phyloP scores from a whole-genome alignment of 2,329 filamentous ascomycete genomes.

The Aspergillus piperis region DNA sequence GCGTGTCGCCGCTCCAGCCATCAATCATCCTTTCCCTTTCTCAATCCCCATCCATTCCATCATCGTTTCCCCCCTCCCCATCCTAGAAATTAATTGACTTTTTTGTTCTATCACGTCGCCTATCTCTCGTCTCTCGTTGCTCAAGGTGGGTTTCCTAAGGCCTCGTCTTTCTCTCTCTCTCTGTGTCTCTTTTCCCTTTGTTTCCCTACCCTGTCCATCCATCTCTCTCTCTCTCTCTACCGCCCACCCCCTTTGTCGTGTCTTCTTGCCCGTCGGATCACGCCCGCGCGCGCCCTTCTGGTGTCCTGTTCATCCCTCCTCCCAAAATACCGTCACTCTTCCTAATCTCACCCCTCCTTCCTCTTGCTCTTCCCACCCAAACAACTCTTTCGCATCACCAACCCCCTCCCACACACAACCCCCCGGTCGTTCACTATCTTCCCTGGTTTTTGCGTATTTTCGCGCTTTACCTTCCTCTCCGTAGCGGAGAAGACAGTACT shows the following conservation, averaged over 20 bases:
- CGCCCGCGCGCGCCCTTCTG: neutral
- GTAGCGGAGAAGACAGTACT: neutral
- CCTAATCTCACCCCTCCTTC: slow-evolving; percentile 14
- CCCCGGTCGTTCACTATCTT: slow-evolving; percentile 9
- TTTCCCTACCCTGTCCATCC: neutral
- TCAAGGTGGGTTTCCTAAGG: slow-evolving; percentile 19
- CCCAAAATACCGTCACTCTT: slow-evolving; percentile 11
- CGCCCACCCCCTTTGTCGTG: neutral
- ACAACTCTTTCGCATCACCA: slow-evolving; percentile 4
- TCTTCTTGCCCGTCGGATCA: neutral
- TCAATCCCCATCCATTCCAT: slow-evolving; percentile 16
- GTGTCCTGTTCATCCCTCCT: slow-evolving; percentile 6
- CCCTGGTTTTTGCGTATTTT: neutral
- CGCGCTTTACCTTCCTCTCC: slow-evolving; percentile 1
- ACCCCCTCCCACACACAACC: neutral
- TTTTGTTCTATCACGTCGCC: slow-evolving; percentile 7
- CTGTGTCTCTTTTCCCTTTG: slow-evolving; percentile 7
- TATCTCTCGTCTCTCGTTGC: slow-evolving; percentile 11
- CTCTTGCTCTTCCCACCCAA: neutral
- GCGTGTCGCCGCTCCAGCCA: slow-evolving; percentile 25
- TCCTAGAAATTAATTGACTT: slow-evolving; percentile 5
- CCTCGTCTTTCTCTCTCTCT: neutral
- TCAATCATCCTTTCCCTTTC: slow-evolving; percentile 22
- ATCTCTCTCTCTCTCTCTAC: neutral
- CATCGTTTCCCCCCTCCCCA: neutral